Percentiles rank a stretch among this genome's conserved stretches.
Conservation (phyloP, 345 rosid species). For the Aegle marmelos region DNA sequence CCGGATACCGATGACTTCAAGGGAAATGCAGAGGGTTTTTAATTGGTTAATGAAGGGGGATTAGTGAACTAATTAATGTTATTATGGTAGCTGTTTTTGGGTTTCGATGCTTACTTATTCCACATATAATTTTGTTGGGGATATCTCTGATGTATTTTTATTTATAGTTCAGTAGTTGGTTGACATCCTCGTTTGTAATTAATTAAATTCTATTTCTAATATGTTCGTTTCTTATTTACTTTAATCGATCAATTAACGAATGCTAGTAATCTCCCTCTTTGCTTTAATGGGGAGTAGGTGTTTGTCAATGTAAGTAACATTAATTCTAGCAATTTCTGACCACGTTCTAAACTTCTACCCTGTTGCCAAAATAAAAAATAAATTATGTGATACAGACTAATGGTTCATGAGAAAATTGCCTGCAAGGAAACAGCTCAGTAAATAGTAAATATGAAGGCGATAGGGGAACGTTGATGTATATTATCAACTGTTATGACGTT, state of each 20-base stretch:
- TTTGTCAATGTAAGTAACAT: too few species aligned
- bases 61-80: neutral
- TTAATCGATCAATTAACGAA: neutral
- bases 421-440: too few species aligned
- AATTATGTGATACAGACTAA: neutral
- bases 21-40: neutral
- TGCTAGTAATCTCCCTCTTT: neutral
- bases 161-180: neutral
- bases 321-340: too few species aligned
- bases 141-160: neutral
- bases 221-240: neutral
- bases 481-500: too few species aligned
- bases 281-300: neutral
- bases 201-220: neutral
- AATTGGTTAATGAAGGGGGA: neutral
- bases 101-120: neutral
- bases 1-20: constrained; percentile 41
- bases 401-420: neutral
- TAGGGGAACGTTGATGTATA: too few species aligned
- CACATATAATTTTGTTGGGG: neutral
- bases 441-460: too few species aligned
- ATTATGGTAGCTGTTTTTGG: neutral
- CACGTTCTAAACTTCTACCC: too few species aligned
- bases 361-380: too few species aligned
- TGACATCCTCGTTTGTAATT: neutral